Base-by-base conservation (phyloP, 805 yeast species). In the Tetrapisispora fleetii region DNA sequence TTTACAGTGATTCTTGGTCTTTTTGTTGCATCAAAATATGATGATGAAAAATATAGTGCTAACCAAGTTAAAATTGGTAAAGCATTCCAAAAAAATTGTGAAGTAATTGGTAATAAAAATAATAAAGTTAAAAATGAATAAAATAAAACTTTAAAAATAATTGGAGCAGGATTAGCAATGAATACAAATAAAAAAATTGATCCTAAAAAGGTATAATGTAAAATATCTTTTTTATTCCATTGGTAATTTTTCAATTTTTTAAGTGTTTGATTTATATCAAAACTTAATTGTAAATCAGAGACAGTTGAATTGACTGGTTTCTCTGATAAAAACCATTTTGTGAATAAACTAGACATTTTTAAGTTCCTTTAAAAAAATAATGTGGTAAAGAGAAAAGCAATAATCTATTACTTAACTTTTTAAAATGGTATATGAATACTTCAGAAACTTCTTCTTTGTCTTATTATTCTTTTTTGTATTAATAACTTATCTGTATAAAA, bases 1-100 rank as follows among this genome's bases (percentile, higher is more conserved):
- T 90, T 82, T 48, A 90, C 97, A 42, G 81, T 78, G 55, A 90
- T 90, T 22, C 87, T 83, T 7, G 96, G 96, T 62, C 91, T 80
- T 77, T 84, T 80, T 2, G 69, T 63, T 4, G 80, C 73, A 14
- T 93, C 85, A 56, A 90, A 82, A 56, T 79, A 81, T n/a, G 85
- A 76, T 42, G 89, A 80, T 27, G 84, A 76, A 68, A 85, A 87
- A 67, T 82, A 90, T 46, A 90, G 73, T 24, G 86, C 79, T 55
- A 87, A 76, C 96, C 96, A 90, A 4, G 93, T 74, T 48, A 81
- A 76, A 22, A 91, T 79, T 9, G 96, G 96, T 59, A 86, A 67
- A 13, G 87, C 93, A 56, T 80, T 81, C 47, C 86, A 72, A 64
- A 87, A 85, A 63, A 90, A 88, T 65, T 90, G 96, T 13, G 85